Percentiles rank a stretch among this genome's conserved stretches.
phyloP scores from a whole-genome alignment of 345 rosid genomes.

The Turnera subulata region DNA sequence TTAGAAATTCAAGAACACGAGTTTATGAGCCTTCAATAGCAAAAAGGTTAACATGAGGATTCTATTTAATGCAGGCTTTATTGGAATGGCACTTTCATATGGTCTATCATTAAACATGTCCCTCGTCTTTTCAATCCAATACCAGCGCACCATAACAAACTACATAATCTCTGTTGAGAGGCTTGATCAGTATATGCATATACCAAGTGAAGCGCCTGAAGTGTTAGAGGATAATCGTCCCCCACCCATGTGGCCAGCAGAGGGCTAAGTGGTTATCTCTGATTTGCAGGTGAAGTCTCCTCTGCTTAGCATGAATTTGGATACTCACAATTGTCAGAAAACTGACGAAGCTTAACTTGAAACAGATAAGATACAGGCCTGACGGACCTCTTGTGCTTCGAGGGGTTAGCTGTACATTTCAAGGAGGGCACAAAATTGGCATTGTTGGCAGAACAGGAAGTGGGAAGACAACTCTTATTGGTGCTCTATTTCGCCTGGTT shows the following conservation, averaged over 20 bases:
- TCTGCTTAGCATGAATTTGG: background rate
- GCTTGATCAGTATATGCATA: slow-evolving; percentile 82
- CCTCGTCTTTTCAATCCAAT: slow-evolving; percentile 72
- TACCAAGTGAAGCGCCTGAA: slow-evolving; percentile 89
- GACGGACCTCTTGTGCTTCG: slow-evolving; percentile 66
- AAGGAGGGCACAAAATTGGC: slow-evolving; percentile 96
- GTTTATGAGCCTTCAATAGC: too few species aligned
- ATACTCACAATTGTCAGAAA: too few species aligned
- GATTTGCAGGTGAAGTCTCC: slow-evolving; percentile 58
- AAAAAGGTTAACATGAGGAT: too few species aligned
- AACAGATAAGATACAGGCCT: slow-evolving; percentile 74
- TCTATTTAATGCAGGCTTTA: slow-evolving; percentile 90
- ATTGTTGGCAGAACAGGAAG: slow-evolving; percentile 95
- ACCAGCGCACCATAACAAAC: slow-evolving; percentile 81
- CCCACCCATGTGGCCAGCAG: slow-evolving; percentile 70
- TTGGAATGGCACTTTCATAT: slow-evolving; percentile 97
- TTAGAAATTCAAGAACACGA: too few species aligned
- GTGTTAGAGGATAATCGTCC: slow-evolving; percentile 71
- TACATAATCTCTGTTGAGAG: slow-evolving; percentile 92
- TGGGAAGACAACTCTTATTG: slow-evolving; percentile 85
- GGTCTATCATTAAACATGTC: slow-evolving; percentile 83
- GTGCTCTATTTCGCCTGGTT: slow-evolving; percentile 88
- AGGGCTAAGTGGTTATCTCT: slow-evolving; percentile 75
- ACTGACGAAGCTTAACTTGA: slow-evolving; percentile 12
- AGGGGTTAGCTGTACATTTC: slow-evolving; percentile 76